A percentile compares a stretch with the other conserved stretches of the same genome.
Conservation (phyloP, 2,329 filamentous ascomycete genomes). For the Aspergillus terreus region DNA sequence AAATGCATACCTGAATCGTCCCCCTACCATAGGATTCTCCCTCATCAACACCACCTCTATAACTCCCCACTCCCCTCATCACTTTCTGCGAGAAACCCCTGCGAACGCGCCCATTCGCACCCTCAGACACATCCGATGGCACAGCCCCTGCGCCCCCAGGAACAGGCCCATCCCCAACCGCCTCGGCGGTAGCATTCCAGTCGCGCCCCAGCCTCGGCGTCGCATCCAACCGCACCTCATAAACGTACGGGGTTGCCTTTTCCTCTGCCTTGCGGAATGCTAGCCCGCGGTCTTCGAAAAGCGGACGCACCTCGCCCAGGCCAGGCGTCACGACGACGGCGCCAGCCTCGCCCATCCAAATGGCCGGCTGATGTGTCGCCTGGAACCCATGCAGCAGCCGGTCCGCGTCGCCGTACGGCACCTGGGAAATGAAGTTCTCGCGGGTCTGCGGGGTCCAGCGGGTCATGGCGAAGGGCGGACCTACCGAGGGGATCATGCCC, state of each 20-base stretch:
- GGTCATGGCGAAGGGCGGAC: conserved; percentile 43
- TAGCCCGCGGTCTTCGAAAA: conserved; percentile 42
- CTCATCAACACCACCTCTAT: not conserved
- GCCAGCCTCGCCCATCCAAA: conserved; percentile 52
- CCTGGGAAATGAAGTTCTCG: conserved; percentile 50
- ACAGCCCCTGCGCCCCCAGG: conserved; percentile 41
- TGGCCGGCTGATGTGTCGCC: conserved; percentile 50
- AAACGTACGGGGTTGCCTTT: conserved; percentile 44
- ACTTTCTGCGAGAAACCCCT: conserved; percentile 17
- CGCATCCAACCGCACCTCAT: conserved; percentile 43
- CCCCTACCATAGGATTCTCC: not conserved
- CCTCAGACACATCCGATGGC: conserved; percentile 33
- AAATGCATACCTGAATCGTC: not conserved
- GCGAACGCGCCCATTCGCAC: conserved; percentile 39
- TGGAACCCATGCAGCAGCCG: conserved; percentile 47
- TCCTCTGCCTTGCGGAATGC: conserved; percentile 44
- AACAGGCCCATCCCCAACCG: conserved; percentile 31
- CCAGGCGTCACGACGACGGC: conserved; percentile 44
- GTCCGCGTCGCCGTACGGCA: conserved; percentile 46
- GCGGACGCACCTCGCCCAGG: conserved; percentile 25
- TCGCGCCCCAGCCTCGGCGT: conserved; percentile 29
- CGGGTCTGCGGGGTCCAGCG: conserved; percentile 50
- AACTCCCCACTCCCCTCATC: not conserved
- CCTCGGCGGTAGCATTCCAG: conserved; percentile 35
- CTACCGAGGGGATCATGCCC: conserved; percentile 22